These are phyloP conservation scores for Acrodontium crateriforme DNA, from an alignment of 2,329 filamentous ascomycete genomes.

Conservation along the genomic window DNA sequence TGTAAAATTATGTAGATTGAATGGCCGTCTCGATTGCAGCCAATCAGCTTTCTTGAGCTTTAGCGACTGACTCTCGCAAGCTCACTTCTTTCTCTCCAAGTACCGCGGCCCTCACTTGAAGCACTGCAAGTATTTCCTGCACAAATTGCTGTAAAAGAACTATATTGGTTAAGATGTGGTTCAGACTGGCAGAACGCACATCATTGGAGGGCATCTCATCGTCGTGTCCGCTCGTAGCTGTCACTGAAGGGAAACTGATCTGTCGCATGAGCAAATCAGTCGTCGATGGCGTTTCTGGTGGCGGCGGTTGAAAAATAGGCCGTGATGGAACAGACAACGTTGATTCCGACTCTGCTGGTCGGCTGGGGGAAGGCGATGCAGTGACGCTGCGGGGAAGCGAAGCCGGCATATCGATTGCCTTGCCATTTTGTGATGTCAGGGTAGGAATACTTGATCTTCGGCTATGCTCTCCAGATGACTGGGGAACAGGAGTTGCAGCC, in stretches of 20 bases:
- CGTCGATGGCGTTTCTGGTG: slow-evolving; percentile 21
- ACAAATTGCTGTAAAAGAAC: slow-evolving; percentile 38
- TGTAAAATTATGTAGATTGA: too few species aligned
- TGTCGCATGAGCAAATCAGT: slow-evolving; percentile 22
- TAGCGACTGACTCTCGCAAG: too few species aligned
- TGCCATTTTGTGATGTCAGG: too few species aligned
- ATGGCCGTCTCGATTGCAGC: too few species aligned
- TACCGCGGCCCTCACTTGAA: slow-evolving; percentile 35
- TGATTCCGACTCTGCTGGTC: slow-evolving; percentile 1
- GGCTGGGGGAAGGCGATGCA: slow-evolving; percentile 3
- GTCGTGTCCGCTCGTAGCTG: slow-evolving; percentile 1
- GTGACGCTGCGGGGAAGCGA: slow-evolving; percentile 6
- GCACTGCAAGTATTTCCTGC: slow-evolving; percentile 33
- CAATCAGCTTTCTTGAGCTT: too few species aligned
- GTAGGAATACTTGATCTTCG: slow-evolving; percentile 1
- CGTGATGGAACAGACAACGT: slow-evolving; percentile 1
- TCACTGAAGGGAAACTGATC: slow-evolving; percentile 10
- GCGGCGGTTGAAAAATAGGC: slow-evolving; percentile 21
- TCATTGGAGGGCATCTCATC: slow-evolving; percentile 11
- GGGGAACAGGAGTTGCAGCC: slow-evolving; percentile 5
- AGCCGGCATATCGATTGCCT: slow-evolving; percentile 7
- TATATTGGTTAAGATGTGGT: slow-evolving; percentile 37
- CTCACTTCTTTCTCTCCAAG: slow-evolving; percentile 29
- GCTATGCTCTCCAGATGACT: not conserved
- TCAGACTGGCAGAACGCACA: slow-evolving; percentile 23